Conservation (phyloP, 108 stramenopile genomes). For the Cyclotella cryptica region DNA sequence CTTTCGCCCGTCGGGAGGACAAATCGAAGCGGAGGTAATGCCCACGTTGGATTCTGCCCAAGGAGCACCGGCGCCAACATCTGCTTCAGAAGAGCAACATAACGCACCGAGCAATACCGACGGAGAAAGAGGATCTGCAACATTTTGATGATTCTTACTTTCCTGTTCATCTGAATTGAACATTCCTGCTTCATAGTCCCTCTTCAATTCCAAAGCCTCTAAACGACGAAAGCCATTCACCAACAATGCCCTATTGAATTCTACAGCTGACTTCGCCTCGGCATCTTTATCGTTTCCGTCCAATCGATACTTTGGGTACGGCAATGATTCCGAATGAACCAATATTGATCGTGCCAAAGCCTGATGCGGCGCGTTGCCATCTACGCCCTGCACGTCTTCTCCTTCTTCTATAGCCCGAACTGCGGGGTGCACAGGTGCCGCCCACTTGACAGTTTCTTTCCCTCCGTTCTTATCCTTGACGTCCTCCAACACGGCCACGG, state of each 20-base stretch:
- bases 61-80: conserved; percentile 49
- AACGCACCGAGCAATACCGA: conserved; percentile 74
- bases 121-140: conserved; percentile 73
- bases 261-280: conserved; percentile 53
- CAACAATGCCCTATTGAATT: conserved; percentile 85
- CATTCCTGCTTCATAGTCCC: conserved; percentile 70
- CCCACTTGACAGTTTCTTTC: conserved; percentile 63
- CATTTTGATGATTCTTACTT: conserved; percentile 12
- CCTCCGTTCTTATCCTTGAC: conserved; percentile 14
- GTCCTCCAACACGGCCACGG: conserved; percentile 75
- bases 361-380: conserved; percentile 28
- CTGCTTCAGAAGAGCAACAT: conserved; percentile 55
- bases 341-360: conserved; percentile 40
- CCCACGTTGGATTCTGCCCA: conserved; percentile 87
- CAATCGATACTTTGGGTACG: conserved; percentile 80
- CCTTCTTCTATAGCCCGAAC: conserved; percentile 50
- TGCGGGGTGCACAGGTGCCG: conserved; percentile 68
- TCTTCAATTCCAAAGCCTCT: conserved; percentile 87
- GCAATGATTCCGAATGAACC: conserved; percentile 54
- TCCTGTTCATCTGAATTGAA: conserved; percentile 19
- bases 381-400: conserved; percentile 43
- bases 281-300: conserved; percentile 63
- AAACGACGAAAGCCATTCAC: conserved; percentile 88
- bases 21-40: conserved; percentile 78
- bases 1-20: conserved; percentile 79